phyloP scores from a whole-genome alignment of 768 basidiomycete species.

The Rhodosporidiobolus sp. region DNA sequence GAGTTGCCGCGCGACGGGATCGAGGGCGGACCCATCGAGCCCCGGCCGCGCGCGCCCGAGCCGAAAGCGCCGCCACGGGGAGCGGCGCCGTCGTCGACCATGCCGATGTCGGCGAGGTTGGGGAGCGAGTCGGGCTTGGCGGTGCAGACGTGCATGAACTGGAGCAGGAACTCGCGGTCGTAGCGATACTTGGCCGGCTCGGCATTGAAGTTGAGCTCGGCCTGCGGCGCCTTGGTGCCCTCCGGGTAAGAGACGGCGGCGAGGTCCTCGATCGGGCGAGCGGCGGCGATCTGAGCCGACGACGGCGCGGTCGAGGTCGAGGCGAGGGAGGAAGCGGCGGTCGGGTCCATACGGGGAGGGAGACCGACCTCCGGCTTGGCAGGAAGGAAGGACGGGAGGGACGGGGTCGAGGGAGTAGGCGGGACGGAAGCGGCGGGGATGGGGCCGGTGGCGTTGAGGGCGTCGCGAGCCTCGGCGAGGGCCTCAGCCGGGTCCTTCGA shows the following conservation, averaged over 20 bases:
- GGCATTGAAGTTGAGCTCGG: conserved; percentile 78
- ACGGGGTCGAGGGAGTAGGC: background rate
- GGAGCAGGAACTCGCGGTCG: conserved; percentile 93
- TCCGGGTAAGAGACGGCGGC: conserved; percentile 74
- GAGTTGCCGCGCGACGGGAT: conserved; percentile 17
- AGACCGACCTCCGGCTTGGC: conserved; percentile 33
- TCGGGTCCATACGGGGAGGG: background rate
- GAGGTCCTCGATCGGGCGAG: conserved; percentile 80
- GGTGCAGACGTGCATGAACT: conserved; percentile 91
- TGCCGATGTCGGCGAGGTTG: conserved; percentile 82
- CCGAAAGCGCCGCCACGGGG: conserved; percentile 37
- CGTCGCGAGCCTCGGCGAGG: conserved; percentile 36
- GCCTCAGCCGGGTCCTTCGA: conserved; percentile 28
- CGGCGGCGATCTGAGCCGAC: conserved; percentile 61
- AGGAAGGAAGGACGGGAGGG: conserved; percentile 37
- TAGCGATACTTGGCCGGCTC: conserved; percentile 93
- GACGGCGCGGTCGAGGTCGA: conserved; percentile 26
- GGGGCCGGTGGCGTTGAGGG: conserved; percentile 14
- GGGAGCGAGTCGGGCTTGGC: conserved; percentile 91
- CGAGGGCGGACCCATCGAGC: conserved; percentile 33
- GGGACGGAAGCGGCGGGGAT: background rate
- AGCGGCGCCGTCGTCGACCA: conserved; percentile 57
- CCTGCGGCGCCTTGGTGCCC: conserved; percentile 72
- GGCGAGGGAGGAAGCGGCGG: conserved; percentile 3
- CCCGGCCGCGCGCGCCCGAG: conserved; percentile 18